Evolutionary conservation across 2,329 filamentous ascomycete species (phyloP), one percentile per base, ranked within the genome.

Genomic region (Sphaerulina musiva): DNA sequence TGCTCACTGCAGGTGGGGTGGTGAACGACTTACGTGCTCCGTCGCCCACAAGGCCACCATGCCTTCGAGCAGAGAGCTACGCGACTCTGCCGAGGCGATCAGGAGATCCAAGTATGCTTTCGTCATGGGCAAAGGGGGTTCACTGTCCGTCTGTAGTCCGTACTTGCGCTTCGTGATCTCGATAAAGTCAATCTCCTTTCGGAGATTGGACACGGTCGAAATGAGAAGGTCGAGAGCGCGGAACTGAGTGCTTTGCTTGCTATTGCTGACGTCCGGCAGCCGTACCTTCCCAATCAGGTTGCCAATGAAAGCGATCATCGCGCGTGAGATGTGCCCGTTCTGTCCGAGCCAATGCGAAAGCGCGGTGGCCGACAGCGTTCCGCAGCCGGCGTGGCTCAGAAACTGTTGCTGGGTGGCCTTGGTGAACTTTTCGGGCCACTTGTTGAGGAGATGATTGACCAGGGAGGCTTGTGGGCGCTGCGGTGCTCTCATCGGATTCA

Each of bases 31-130:
- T 70, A 76, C 74, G 59, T 78, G 81, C 70, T 92, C 87, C 1
- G 84, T 89, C n/a, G 82, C 83, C 83, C 85, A 91, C 23, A 90
- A 78, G n/a, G 87, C 77, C 2, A 88, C 78, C 57, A 88, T 75
- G 5, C 83, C 85, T 66, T 89, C 85, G 2, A 90, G 71, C 64
- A 87, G 66, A 1, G 71, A 76, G 2, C 74, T 73, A 6, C 73
- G 74, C 0, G 76, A 71, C 48, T 76, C 75, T 10, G 79, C 74
- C 3, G 76, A 77, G n/a, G 75, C 77, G 53, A 82, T 78, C 4
- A 87, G 78, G 17, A 82, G 69, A 64, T 82, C 79, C n/a, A 80
- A 71, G 60, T 81, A 77, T 6, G 76, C 77, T 48, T 74, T 73
- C 0, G 80, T 82, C 39, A 79, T 76, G 2, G 72, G 72, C 3